A percentile compares a stretch with the other conserved stretches of the same genome.
Evolutionary conservation across 495 filamentous ascomycete genomes (phyloP).

Genomic region (Hypomontagnella monticulosa): DNA sequence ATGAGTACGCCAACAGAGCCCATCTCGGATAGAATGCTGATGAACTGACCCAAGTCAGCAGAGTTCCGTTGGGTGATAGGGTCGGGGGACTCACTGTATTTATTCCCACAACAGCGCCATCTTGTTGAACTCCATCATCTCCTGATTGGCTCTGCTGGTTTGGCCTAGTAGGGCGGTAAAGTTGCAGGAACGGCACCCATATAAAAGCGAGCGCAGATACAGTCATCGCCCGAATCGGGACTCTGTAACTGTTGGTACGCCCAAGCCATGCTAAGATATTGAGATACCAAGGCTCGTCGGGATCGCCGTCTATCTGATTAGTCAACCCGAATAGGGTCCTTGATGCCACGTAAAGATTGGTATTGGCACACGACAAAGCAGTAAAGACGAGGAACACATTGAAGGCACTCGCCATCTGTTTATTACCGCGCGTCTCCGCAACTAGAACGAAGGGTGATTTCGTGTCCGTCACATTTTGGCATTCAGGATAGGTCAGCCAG

Average conservation of each 20-base stretch:
- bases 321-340: constrained; percentile 54
- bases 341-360: constrained; percentile 55
- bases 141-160: background rate
- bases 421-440: constrained; percentile 33
- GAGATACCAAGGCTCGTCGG: constrained; percentile 40
- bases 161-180: constrained; percentile 1
- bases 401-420: constrained; percentile 26
- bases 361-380: constrained; percentile 46
- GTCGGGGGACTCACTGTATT: background rate
- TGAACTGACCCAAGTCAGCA: constrained; percentile 39
- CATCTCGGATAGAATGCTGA: constrained; percentile 47
- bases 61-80: background rate
- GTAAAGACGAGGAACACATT: constrained; percentile 41
- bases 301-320: constrained; percentile 43
- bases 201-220: constrained; percentile 44
- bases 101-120: background rate
- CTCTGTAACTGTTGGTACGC: constrained; percentile 51
- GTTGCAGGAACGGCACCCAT: constrained; percentile 46
- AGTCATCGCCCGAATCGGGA: constrained; percentile 53
- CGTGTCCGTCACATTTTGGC: background rate
- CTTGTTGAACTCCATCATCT: background rate
- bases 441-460: constrained; percentile 54
- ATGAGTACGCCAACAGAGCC: constrained; percentile 50
- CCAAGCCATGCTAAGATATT: constrained; percentile 45
- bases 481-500: constrained; percentile 14